phyloP scores from a whole-genome alignment of 495 filamentous ascomycete species.

The Tuber brumale region DNA sequence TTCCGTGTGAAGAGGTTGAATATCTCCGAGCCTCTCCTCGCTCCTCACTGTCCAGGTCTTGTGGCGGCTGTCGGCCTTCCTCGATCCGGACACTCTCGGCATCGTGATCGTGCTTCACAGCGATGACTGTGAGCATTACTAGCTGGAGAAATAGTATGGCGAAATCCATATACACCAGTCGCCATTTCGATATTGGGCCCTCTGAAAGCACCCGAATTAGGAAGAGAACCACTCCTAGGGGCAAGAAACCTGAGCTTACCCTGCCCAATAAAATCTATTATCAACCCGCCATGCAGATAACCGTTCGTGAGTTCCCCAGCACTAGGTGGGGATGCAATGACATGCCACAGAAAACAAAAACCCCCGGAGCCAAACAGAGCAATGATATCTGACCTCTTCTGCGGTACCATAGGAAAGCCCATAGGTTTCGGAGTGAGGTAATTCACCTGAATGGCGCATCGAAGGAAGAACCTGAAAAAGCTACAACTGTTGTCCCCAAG shows the following conservation, averaged over 20 bases:
- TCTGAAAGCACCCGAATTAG: conserved; percentile 18
- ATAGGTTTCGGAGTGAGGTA: conserved; percentile 61
- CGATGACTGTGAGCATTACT: conserved; percentile 34
- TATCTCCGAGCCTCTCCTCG: conserved; percentile 29
- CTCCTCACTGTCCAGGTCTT: conserved; percentile 39
- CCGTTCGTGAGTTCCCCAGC: conserved; percentile 59
- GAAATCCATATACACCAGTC: conserved; percentile 31
- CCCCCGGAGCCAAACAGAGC: conserved; percentile 54
- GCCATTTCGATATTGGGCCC: conserved; percentile 40
- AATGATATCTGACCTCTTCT: conserved; percentile 52
- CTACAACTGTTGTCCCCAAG: conserved; percentile 51
- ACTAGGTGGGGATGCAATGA: conserved; percentile 50
- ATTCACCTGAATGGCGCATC: conserved; percentile 56
- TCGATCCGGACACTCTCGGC: conserved; percentile 8
- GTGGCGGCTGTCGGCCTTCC: conserved; percentile 8
- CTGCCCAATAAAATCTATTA: conserved; percentile 70
- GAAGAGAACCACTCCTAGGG: background rate
- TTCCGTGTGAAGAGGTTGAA: conserved; percentile 16
- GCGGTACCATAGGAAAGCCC: conserved; percentile 50
- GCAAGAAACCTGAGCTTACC: conserved; percentile 14
- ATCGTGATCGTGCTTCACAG: conserved; percentile 31
- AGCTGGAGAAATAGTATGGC: conserved; percentile 33
- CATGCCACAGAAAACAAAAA: conserved; percentile 56
- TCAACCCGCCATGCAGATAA: conserved; percentile 62
- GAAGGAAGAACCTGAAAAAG: conserved; percentile 54